A percentile compares a stretch with the other conserved stretches of the same genome.
These are phyloP conservation scores for Camelina sativa DNA, from an alignment of 345 rosid species.

Conservation along the genomic window DNA sequence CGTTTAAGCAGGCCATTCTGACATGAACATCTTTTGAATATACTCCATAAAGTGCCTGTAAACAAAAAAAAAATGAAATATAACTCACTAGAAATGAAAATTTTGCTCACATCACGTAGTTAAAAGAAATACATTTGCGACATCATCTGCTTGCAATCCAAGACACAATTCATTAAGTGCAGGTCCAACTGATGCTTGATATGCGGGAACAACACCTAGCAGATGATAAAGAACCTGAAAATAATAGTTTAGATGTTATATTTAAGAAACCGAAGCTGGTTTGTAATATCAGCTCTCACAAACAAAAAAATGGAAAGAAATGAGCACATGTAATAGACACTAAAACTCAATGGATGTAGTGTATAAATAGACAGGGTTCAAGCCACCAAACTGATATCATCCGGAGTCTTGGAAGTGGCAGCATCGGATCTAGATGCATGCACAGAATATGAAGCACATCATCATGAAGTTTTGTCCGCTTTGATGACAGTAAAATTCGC, in stretches of 20 bases:
- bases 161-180: constrained; percentile 95
- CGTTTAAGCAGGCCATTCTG: constrained; percentile 96
- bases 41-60: constrained; percentile 91
- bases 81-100: constrained; percentile 15
- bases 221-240: constrained; percentile 91
- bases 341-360: constrained; percentile 19
- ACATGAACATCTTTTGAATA: constrained; percentile 94
- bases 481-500: constrained; percentile 72
- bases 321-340: not conserved
- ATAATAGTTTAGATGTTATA: constrained; percentile 17
- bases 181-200: constrained; percentile 80
- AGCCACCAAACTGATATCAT: constrained; percentile 78
- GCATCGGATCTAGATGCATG: constrained; percentile 88
- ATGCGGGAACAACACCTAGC: constrained; percentile 82
- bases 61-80: constrained; percentile 31
- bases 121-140: constrained; percentile 67
- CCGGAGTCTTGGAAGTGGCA: constrained; percentile 92
- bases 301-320: not conserved
- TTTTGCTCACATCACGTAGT: constrained; percentile 3
- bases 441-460: constrained; percentile 78
- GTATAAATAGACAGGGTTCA: constrained; percentile 33
- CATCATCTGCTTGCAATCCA: constrained; percentile 83
- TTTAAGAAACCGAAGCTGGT: not conserved
- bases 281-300: not conserved
- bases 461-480: constrained; percentile 85